phyloP scores from a whole-genome alignment of 1,284 basidiomycete genomes.

The Sporisorium reilianum region DNA sequence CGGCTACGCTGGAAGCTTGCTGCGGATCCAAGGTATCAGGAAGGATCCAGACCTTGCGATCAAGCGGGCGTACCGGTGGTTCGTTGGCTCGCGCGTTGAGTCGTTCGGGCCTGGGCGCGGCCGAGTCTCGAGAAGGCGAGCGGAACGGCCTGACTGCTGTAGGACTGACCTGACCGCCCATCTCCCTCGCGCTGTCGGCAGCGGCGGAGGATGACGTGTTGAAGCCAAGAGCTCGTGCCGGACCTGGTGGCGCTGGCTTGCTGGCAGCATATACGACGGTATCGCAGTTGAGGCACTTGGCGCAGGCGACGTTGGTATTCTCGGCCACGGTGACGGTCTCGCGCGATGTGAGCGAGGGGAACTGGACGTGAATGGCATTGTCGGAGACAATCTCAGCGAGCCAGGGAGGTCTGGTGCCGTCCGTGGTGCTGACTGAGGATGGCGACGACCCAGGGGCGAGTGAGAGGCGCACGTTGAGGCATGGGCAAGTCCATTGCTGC shows the following conservation, averaged over 20 bases:
- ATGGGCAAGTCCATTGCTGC: constrained; percentile 45
- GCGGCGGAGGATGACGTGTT: constrained; percentile 25
- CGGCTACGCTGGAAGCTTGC: constrained; percentile 26
- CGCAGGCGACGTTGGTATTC: constrained; percentile 39
- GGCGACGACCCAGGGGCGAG: constrained; percentile 17
- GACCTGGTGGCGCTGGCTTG: constrained; percentile 47
- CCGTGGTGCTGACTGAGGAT: not conserved
- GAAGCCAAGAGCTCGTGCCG: constrained; percentile 44
- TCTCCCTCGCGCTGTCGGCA: constrained; percentile 15
- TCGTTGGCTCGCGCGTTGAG: constrained; percentile 23
- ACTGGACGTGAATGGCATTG: constrained; percentile 38
- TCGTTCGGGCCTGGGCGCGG: constrained; percentile 10
- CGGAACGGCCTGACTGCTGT: constrained; percentile 19
- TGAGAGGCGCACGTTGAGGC: constrained; percentile 44
- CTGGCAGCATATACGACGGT: constrained; percentile 44
- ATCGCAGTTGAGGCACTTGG: constrained; percentile 50
- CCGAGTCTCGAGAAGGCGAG: constrained; percentile 34
- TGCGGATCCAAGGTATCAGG: constrained; percentile 39
- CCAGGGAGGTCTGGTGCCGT: constrained; percentile 15
- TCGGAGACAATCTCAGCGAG: constrained; percentile 37
- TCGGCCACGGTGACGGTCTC: constrained; percentile 38
- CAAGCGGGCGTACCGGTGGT: constrained; percentile 42
- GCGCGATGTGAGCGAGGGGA: constrained; percentile 40
- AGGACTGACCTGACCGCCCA: constrained; percentile 19
- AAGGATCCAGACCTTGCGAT: constrained; percentile 51